phyloP scores from a whole-genome alignment of 805 yeast genomes.

The Jamesozyma gamospora region DNA sequence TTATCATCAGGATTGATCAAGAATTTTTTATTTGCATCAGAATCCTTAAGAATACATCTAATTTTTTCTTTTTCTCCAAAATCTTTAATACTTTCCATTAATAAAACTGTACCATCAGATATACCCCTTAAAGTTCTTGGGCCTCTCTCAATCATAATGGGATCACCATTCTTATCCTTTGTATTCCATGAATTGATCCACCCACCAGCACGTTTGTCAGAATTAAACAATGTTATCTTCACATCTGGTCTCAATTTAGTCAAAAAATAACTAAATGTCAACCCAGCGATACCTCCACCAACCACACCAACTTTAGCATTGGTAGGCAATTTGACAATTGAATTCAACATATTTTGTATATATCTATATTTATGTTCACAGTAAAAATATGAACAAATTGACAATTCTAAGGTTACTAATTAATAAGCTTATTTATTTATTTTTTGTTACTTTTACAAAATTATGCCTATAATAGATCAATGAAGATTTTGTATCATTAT shows the following conservation, averaged over 20 bases:
- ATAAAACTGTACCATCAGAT: conserved; percentile 64
- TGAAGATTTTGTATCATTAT: too few relatives aligned
- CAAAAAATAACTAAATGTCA: conserved; percentile 62
- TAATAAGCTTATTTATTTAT: too few relatives aligned
- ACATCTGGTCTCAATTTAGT: conserved; percentile 69
- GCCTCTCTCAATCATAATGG: conserved; percentile 59
- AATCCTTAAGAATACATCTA: conserved; percentile 44
- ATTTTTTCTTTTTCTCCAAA: conserved; percentile 42
- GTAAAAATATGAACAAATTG: too few relatives aligned
- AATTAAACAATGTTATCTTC: conserved; percentile 52
- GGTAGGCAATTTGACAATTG: conserved; percentile 15
- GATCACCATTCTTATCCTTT: conserved; percentile 23
- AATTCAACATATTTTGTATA: conserved; percentile 15
- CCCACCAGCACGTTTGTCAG: conserved; percentile 55
- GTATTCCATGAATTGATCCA: conserved; percentile 52
- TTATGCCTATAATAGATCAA: too few relatives aligned
- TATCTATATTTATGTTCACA: too few relatives aligned
- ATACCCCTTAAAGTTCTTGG: conserved; percentile 85
- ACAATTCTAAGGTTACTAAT: too few relatives aligned
- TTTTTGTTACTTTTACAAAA: too few relatives aligned
- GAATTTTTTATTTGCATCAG: conserved; percentile 66
- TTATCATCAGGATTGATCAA: conserved; percentile 38
- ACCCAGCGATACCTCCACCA: conserved; percentile 86
- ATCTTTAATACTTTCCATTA: conserved; percentile 46
- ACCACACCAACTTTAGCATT: conserved; percentile 52